Evolutionary conservation across 176 grass and related monocot genomes (phyloP).

Genomic region (Hordeum marinum): DNA sequence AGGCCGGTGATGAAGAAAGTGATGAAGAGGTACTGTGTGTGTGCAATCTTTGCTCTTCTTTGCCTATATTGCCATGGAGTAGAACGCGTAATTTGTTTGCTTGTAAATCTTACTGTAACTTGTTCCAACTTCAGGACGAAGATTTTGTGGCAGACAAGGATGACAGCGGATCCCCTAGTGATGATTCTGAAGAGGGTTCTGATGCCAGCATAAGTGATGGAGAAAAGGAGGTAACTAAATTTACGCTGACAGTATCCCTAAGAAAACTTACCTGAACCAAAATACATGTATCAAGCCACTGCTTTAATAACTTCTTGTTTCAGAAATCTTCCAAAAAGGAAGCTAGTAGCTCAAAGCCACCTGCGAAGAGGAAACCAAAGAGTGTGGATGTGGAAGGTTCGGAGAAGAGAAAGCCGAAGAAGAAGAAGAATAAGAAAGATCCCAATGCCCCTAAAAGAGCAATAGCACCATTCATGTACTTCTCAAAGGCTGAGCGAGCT

Average conservation of each 20-base stretch:
- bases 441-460: constrained; percentile 88
- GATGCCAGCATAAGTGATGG: constrained; percentile 71
- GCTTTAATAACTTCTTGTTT: not conserved
- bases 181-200: constrained; percentile 74
- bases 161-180: constrained; percentile 75
- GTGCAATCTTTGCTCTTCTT: not conserved
- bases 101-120: not conserved
- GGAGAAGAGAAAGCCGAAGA: constrained; percentile 67
- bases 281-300: not conserved
- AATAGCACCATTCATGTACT: constrained; percentile 81
- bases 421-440: constrained; percentile 64
- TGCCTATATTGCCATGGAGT: not conserved
- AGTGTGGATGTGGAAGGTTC: constrained; percentile 48
- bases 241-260: not conserved
- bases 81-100: constrained; percentile 1
- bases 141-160: constrained; percentile 82
- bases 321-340: constrained; percentile 79
- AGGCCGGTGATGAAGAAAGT: constrained; percentile 66
- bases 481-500: constrained; percentile 87
- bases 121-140: constrained; percentile 50
- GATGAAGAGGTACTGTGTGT: constrained; percentile 68
- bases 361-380: constrained; percentile 53
- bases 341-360: constrained; percentile 41
- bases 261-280: not conserved
- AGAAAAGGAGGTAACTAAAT: constrained; percentile 52